Percentiles rank a stretch among this genome's conserved stretches.
Evolutionary conservation across 129 eudicot genomes (phyloP).

Genomic region (Oenanthe sinensis): DNA sequence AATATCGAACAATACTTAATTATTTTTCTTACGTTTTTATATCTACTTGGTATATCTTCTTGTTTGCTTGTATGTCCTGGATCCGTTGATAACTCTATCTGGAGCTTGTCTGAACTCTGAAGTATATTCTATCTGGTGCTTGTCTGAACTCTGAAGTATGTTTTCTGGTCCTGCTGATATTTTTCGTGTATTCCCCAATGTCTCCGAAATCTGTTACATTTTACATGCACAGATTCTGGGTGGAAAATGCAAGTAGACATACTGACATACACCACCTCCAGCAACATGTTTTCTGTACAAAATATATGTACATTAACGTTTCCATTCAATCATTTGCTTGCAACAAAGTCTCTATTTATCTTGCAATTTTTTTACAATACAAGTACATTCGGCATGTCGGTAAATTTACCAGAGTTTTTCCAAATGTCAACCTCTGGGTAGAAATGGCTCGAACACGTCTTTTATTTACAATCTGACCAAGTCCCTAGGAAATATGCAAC

Average conservation of each 20-base stretch:
- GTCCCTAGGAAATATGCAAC: too few species aligned
- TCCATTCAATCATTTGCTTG: constrained; percentile 11
- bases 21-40: too few species aligned
- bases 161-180: constrained; percentile 39
- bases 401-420: too few species aligned
- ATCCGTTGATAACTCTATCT: too few species aligned
- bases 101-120: too few species aligned
- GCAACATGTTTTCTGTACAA: background rate
- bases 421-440: too few species aligned
- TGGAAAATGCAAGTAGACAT: constrained; percentile 89
- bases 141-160: background rate
- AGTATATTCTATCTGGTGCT: background rate
- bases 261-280: background rate
- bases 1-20: too few species aligned
- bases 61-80: too few species aligned
- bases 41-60: too few species aligned
- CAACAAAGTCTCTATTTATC: constrained; percentile 84
- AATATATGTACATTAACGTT: background rate
- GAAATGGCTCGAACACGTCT: too few species aligned
- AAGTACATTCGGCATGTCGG: too few species aligned
- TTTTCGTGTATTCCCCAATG: constrained; percentile 73
- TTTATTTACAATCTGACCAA: too few species aligned
- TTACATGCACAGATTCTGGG: constrained; percentile 78
- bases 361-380: constrained; percentile 30
- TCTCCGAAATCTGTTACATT: constrained; percentile 77